Percentiles rank a stretch among this genome's conserved stretches.
Conservation (phyloP, 106 monocot genomes). For the Allium fistulosum region DNA sequence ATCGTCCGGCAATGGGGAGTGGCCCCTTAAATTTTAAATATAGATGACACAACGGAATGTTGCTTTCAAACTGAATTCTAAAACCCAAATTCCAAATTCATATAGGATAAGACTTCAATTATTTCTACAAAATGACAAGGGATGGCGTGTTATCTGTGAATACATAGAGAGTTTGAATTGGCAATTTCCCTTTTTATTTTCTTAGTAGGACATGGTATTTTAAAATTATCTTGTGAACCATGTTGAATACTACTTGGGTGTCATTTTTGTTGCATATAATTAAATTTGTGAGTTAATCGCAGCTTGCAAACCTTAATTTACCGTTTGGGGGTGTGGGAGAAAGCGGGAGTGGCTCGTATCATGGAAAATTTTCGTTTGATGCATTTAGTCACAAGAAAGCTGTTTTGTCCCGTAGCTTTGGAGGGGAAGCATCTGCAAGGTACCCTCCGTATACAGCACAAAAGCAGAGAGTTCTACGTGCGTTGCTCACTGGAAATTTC, state of each 20-base stretch:
- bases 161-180: too few species aligned
- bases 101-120: too few species aligned
- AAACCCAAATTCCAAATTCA: too few species aligned
- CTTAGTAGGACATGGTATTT: too few species aligned
- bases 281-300: not conserved
- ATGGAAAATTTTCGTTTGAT: constrained; percentile 71
- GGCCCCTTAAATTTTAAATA: too few species aligned
- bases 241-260: not conserved
- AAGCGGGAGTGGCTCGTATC: constrained; percentile 46
- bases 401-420: constrained; percentile 59
- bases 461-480: constrained; percentile 54
- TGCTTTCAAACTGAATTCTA: too few species aligned
- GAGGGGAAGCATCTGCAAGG: constrained; percentile 50
- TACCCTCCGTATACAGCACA: constrained; percentile 70
- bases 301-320: constrained; percentile 46
- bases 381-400: constrained; percentile 83
- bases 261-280: not conserved
- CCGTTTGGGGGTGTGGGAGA: constrained; percentile 63
- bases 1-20: too few species aligned
- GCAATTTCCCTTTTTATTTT: too few species aligned
- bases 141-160: too few species aligned
- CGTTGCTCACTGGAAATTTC: constrained; percentile 48
- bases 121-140: too few species aligned
- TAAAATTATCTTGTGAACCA: too few species aligned
- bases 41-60: too few species aligned